Conservation (phyloP, 768 basidiomycete species). For the Podaxis rugospora region DNA sequence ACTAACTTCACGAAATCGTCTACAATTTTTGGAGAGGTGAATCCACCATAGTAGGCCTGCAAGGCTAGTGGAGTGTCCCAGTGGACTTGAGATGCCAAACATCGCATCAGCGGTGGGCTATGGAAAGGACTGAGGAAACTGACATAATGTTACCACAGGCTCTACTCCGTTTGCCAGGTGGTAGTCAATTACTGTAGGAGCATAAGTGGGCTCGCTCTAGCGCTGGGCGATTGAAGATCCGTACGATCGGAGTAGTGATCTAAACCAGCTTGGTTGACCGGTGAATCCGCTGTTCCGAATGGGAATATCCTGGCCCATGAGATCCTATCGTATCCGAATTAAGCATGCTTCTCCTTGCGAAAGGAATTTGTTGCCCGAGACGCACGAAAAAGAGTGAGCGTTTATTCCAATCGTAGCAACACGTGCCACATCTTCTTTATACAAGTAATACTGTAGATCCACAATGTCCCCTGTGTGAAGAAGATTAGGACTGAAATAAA, state of each 20-base stretch:
- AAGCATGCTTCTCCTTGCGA: neutral
- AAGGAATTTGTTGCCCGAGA: neutral
- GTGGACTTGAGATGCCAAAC: constrained; percentile 29
- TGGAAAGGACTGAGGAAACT: constrained; percentile 11
- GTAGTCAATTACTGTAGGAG: constrained; percentile 37
- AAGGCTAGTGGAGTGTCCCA: constrained; percentile 47
- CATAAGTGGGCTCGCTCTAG: neutral
- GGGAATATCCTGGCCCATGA: constrained; percentile 51
- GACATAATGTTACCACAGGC: constrained; percentile 48
- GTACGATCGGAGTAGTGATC: constrained; percentile 40
- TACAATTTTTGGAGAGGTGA: constrained; percentile 39
- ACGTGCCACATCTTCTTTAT: constrained; percentile 48
- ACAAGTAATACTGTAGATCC: constrained; percentile 47
- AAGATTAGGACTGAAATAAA: neutral
- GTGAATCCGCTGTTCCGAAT: constrained; percentile 44
- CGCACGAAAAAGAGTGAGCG: constrained; percentile 49
- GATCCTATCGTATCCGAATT: constrained; percentile 25
- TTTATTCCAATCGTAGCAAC: constrained; percentile 47
- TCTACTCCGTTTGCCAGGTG: constrained; percentile 35
- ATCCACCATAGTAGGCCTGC: constrained; percentile 46
- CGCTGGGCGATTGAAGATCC: constrained; percentile 3
- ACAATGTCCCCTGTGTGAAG: constrained; percentile 36
- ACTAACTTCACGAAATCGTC: constrained; percentile 44
- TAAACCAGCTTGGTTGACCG: constrained; percentile 43
- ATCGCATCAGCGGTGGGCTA: neutral